Evolutionary conservation across 306 rosid genomes (phyloP), one percentile per base, ranked within the genome.

Genomic region (Quercus gilva): DNA sequence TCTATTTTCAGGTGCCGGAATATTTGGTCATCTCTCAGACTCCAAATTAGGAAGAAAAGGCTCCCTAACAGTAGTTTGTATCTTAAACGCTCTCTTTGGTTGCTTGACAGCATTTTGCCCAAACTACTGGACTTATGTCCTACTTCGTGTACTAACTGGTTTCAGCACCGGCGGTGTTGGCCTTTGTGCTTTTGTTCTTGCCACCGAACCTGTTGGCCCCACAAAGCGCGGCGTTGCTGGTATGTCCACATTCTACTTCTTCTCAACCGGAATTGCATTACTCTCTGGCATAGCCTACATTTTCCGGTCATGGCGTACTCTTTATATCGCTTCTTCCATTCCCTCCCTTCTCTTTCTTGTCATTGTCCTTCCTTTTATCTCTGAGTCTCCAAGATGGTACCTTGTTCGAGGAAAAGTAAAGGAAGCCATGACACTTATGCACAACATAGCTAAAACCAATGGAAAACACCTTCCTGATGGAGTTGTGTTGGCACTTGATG

Each of bases 311-410:
- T 92, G 98, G 98, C 96, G 97, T 3, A 18, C 80, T 1, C 97
- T 94, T 71, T 94, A 94, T 79, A 78, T 94, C 0, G 94, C 84
- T 13, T 41, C 94, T 72, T 92, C 97, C 35, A 35, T 94, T 56
- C 98, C 98, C 21, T 94, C 98, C 37, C 26, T 94, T 25, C 74
- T 94, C 55, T 92, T 87, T 76, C 80, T 91, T 37, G 0, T 92
- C 76, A 9, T 75, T 0, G 84, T 88, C 78, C 83, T 92, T 14
- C 97, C 99, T 5, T 92, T 92, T 53, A 20, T 94, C 41, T 86
- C 97, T 0, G 99, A 94, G 65, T 94, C 99, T n/a, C 99, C 99
- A 0, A 86, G 99, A 61, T 94, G 99, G 99, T 94, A 85, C 87
- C 94, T 94, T 0, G 91, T 94, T 43, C 86, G 97, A 1, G 97